These are phyloP conservation scores for Taphrina sp. DNA, from an alignment of 1,139 yeast species.

Conservation along the genomic window DNA sequence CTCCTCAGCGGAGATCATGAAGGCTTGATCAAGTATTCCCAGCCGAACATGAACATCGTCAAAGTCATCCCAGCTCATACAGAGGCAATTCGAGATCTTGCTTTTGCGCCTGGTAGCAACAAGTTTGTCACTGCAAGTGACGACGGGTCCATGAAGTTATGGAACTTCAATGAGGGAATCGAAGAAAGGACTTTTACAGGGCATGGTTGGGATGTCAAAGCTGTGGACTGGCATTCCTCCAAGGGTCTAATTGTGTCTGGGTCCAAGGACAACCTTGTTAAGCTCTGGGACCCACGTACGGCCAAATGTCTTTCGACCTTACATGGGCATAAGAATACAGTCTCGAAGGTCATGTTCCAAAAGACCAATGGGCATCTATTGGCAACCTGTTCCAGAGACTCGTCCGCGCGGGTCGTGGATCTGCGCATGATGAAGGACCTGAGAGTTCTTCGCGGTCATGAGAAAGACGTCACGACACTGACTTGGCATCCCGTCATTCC, in stretches of 20 bases:
- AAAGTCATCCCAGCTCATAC: slow-evolving; percentile 70
- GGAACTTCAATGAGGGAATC: slow-evolving; percentile 89
- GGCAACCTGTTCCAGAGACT: slow-evolving; percentile 85
- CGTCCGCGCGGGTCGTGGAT: slow-evolving; percentile 84
- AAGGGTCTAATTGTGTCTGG: slow-evolving; percentile 66
- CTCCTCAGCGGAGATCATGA: slow-evolving; percentile 88
- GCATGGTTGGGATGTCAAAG: slow-evolving; percentile 98
- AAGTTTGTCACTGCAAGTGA: slow-evolving; percentile 82
- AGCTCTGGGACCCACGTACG: slow-evolving; percentile 94
- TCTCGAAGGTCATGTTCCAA: slow-evolving; percentile 79
- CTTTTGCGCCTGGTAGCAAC: slow-evolving; percentile 81
- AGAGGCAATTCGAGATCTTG: slow-evolving; percentile 81
- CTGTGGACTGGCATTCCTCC: slow-evolving; percentile 94
- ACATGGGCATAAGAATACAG: slow-evolving; percentile 91
- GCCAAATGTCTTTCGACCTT: slow-evolving; percentile 72
- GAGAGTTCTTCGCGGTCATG: slow-evolving; percentile 70
- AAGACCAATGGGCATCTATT: slow-evolving; percentile 63
- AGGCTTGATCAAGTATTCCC: slow-evolving; percentile 93
- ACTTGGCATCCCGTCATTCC: slow-evolving; percentile 93
- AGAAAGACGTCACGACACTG: slow-evolving; percentile 78
- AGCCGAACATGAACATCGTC: slow-evolving; percentile 94
- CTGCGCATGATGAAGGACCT: slow-evolving; percentile 78
- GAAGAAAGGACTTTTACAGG: slow-evolving; percentile 82
- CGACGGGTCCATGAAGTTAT: slow-evolving; percentile 74
- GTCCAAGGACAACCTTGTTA: slow-evolving; percentile 88